phyloP scores from a whole-genome alignment of 208 protist species.

The Trypanosoma grayi region DNA sequence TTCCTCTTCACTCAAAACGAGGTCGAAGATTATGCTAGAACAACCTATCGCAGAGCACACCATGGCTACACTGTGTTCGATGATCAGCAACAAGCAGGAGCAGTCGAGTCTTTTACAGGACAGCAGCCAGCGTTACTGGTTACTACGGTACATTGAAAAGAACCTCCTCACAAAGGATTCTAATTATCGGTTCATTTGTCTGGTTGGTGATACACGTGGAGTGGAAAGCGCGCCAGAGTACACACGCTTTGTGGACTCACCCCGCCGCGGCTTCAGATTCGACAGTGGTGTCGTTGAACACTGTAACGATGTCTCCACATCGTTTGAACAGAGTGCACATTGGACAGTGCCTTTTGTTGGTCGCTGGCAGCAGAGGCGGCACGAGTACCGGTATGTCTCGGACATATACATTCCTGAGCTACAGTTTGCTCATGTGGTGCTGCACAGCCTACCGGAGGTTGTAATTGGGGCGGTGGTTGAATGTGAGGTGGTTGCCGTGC shows the following conservation, averaged over 20 bases:
- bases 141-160: constrained; percentile 61
- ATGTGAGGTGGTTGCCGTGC: constrained; percentile 54
- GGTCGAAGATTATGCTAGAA: constrained; percentile 13
- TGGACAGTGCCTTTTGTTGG: constrained; percentile 18
- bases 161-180: constrained; percentile 24
- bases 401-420: constrained; percentile 83
- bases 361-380: constrained; percentile 22
- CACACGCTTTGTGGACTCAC: constrained; percentile 25
- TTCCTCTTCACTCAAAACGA: background rate
- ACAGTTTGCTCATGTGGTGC: constrained; percentile 70
- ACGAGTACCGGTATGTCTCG: constrained; percentile 53
- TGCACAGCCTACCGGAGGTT: constrained; percentile 54
- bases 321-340: background rate
- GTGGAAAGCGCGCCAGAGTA: constrained; percentile 70
- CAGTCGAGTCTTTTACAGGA: constrained; percentile 81
- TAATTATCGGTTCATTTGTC: constrained; percentile 44
- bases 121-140: constrained; percentile 77
- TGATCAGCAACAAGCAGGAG: constrained; percentile 82
- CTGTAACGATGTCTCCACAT: background rate
- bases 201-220: constrained; percentile 69
- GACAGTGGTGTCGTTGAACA: background rate
- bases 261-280: background rate
- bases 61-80: constrained; percentile 78
- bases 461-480: constrained; percentile 73
- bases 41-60: constrained; percentile 73